Percentiles rank a stretch among this genome's conserved stretches.
These are phyloP conservation scores for Polyporus arcularius DNA, from an alignment of 768 basidiomycete species.

Conservation along the genomic window DNA sequence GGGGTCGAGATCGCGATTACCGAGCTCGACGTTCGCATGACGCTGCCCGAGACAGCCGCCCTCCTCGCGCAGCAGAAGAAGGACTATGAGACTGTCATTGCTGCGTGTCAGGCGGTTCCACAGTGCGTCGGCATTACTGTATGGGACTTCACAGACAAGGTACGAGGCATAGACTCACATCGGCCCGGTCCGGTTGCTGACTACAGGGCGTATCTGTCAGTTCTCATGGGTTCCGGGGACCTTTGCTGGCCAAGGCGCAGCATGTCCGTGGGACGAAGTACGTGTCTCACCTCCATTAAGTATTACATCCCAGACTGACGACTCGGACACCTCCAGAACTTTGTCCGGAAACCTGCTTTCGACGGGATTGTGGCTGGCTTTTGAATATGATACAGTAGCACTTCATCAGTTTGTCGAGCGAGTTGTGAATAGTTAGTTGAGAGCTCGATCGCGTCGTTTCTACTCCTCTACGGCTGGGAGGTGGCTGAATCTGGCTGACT, in stretches of 20 bases:
- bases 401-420: too few relatives aligned
- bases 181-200: not conserved
- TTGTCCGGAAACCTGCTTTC: constrained; percentile 28
- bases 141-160: constrained; percentile 44
- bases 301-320: not conserved
- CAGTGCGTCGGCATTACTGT: constrained; percentile 39
- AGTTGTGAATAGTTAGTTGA: too few relatives aligned
- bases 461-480: too few relatives aligned
- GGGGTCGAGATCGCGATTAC: constrained; percentile 71
- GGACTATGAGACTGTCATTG: constrained; percentile 57
- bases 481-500: too few relatives aligned
- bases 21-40: constrained; percentile 67
- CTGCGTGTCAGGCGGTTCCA: constrained; percentile 45
- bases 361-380: constrained; percentile 29
- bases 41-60: constrained; percentile 52
- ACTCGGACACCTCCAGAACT: constrained; percentile 20
- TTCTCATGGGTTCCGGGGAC: constrained; percentile 38
- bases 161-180: not conserved
- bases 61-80: constrained; percentile 54
- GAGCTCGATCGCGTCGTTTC: too few relatives aligned
- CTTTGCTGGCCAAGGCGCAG: constrained; percentile 37
- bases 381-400: not conserved
- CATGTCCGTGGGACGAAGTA: constrained; percentile 32
- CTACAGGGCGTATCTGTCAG: not conserved
- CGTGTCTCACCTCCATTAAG: not conserved